Conservation (phyloP, 2,329 filamentous ascomycete species). For the Parasarocladium wereldwijsianum region DNA sequence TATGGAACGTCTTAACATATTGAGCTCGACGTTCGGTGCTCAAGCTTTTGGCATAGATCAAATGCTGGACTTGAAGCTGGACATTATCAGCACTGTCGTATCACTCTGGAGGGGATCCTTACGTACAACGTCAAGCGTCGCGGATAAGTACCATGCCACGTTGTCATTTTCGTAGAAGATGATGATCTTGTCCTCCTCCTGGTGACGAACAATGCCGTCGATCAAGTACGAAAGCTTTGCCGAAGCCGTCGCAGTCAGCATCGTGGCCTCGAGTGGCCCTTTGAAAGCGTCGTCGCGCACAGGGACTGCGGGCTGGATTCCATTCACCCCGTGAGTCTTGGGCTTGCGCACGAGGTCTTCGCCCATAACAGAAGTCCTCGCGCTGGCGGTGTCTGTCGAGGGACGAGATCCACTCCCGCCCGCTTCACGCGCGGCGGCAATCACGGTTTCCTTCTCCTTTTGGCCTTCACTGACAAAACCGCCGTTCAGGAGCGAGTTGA, state of each 20-base stretch:
- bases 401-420: background rate
- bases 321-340: slow-evolving; percentile 15
- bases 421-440: slow-evolving; percentile 6
- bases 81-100: slow-evolving; percentile 5
- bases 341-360: slow-evolving; percentile 19
- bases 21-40: slow-evolving; percentile 47
- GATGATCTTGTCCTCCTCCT: slow-evolving; percentile 68
- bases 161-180: slow-evolving; percentile 89
- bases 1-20: slow-evolving; percentile 69
- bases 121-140: slow-evolving; percentile 58
- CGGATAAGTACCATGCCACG: slow-evolving; percentile 71
- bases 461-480: slow-evolving; percentile 26
- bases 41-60: slow-evolving; percentile 55
- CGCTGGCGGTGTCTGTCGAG: slow-evolving; percentile 16
- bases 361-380: slow-evolving; percentile 29
- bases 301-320: slow-evolving; percentile 9
- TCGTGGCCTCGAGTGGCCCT: slow-evolving; percentile 40
- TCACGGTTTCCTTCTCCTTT: slow-evolving; percentile 19
- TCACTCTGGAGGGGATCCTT: background rate
- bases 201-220: slow-evolving; percentile 52
- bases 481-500: slow-evolving; percentile 33
- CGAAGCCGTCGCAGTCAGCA: slow-evolving; percentile 65
- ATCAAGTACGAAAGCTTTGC: slow-evolving; percentile 80
- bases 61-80: slow-evolving; percentile 40
- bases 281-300: slow-evolving; percentile 12